Evolutionary conservation across 352 stramenopile genomes (phyloP), one percentile per base, ranked within the genome.

Genomic region (Phytophthora melonis): DNA sequence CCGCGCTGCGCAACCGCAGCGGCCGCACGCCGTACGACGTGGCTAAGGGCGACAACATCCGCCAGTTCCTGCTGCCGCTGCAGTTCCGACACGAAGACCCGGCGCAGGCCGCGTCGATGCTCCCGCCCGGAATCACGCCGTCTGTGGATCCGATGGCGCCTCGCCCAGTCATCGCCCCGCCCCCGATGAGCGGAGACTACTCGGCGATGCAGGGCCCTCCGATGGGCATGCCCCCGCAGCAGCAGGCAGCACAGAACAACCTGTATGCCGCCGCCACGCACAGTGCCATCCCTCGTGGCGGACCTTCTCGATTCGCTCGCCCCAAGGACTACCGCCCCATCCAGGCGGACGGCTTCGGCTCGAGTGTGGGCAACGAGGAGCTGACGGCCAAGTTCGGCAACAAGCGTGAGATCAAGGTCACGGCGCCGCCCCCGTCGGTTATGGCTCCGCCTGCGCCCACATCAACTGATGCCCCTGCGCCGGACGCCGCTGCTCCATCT

Each of bases 351-450:
- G 92, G 92, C 27, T 97, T 97, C 63, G 92, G 92, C 45, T 91
- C 88, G 13, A 97, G 89, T 60, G 92, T 97, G 6, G 92, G 92
- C 57, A 97, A 97, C 61, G 85, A 94, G 27, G 81, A 91, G 50
- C 85, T 97, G 18, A 94, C 91, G 45, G 91, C 90, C 61, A 97
- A 97, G 75, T 97, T 94, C 66, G 92, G 92, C 61, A 97, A 97
- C 78, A 95, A 70, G 54, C 82, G 81, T 21, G 87, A 93, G 52
- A 82, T 96, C 45, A 94, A 95, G 66, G 82, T 91, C 1, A 94
- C 86, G 16, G 88, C 87, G 6, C 87, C 90, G 5, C 90, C 90
- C n/a, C 90, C 90, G 34, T 63, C 81, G 5, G 76, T 66, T 18
- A 72, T 64, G 71, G 50, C 68, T 25, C 55, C 79, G 8, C 39